Base-by-base conservation (phyloP, 495 filamentous ascomycete species). In the Aspergillus steynii region DNA sequence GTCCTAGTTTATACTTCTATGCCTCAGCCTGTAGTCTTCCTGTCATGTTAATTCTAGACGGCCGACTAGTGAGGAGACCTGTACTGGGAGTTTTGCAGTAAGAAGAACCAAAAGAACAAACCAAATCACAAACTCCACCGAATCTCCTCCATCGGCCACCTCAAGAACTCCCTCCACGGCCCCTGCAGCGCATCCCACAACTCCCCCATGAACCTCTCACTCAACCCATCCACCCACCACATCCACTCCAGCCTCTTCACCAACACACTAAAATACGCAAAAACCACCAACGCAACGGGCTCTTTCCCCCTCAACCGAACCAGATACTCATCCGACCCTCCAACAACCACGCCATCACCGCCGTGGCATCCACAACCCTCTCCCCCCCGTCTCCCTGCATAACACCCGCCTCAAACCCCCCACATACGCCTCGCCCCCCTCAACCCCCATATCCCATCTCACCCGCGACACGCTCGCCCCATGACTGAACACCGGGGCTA, bases 161-260 rank as follows among this genome's bases (percentile, higher is more conserved):
- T 47, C 50, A 76, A 42, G 65, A 65, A 73, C 10, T 50, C 56
- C 47, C 57, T 60, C 56, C 71, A 65, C 56, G 57, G 54, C 5
- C 37, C 37, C 34, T 69, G 64, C 4, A 74, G 50, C 4, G 58
- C 52, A 46, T 42, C 27, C 31, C 59, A 66, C 26, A 76, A 31
- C 48, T 67, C 61, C n/a, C 58, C 48, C 47, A 74, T 58, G 7
- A 74, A 57, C 2, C 63, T 66, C 25, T 50, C 49, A 59, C 68
- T 65, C 50, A 68, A 59, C n/a, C 68, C 68, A 25, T 69, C 60
- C 61, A 74, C 66, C 65, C 68, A 76, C 74, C 74, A 76, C 59
- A 70, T 66, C 65, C 68, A 68, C 45, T 74, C 68, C 20, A 72
- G 49, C 55, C 62, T 57, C 5, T 62, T 59, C 32, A 76, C 31